A percentile compares a stretch with the other conserved stretches of the same genome.
phyloP scores from a whole-genome alignment of 495 filamentous ascomycete genomes.

The Penicillium verhagenii region DNA sequence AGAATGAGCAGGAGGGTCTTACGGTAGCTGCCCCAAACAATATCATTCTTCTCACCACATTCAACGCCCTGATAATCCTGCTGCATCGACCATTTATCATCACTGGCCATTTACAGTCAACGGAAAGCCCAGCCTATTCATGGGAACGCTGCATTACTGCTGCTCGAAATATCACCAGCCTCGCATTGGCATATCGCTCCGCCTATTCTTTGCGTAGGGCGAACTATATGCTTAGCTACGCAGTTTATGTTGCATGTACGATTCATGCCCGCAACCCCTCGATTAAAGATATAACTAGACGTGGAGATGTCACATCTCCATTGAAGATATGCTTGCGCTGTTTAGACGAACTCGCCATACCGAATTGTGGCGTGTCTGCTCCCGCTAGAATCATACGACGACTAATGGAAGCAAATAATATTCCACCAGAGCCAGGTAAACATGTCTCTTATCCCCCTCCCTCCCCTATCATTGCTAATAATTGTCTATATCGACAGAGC shows the following conservation, averaged over 20 bases:
- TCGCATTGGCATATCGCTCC: slow-evolving; percentile 13
- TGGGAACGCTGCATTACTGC: slow-evolving; percentile 20
- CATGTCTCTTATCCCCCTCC: not conserved
- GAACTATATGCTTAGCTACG: slow-evolving; percentile 25
- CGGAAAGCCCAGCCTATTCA: slow-evolving; percentile 4
- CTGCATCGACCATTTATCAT: slow-evolving; percentile 20
- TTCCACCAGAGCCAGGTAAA: not conserved
- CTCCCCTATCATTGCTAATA: not conserved
- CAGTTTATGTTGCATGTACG: slow-evolving; percentile 17
- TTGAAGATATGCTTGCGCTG: not conserved
- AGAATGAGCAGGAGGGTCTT: not conserved
- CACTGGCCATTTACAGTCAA: slow-evolving; percentile 14
- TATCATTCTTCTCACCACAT: slow-evolving; percentile 11
- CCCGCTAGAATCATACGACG: not conserved
- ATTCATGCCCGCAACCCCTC: slow-evolving; percentile 10
- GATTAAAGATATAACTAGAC: not conserved
- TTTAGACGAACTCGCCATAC: not conserved
- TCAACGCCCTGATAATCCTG: slow-evolving; percentile 18
- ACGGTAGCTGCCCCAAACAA: slow-evolving; percentile 6
- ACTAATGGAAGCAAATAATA: not conserved
- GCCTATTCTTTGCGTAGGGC: slow-evolving; percentile 17
- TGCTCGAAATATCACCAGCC: slow-evolving; percentile 18
- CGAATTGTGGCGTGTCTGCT: not conserved
- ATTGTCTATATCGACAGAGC: not conserved
- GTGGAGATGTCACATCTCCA: not conserved